Evolutionary conservation across 164 flowering plant genomes (phyloP).

Genomic region (Kalanchoe fedtschenkoi): DNA sequence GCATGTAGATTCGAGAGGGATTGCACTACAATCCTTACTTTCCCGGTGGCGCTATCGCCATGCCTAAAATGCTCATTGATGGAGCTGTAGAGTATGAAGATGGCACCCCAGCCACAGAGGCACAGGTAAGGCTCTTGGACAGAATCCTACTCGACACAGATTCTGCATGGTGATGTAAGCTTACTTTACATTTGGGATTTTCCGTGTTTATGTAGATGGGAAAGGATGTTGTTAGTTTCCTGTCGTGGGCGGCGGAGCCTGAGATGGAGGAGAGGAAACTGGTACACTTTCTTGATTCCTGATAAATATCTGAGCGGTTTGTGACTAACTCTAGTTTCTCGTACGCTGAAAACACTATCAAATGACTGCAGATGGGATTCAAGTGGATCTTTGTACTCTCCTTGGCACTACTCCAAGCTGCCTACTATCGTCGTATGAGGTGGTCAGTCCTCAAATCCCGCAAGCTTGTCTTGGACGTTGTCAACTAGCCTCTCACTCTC

Average conservation of each 20-base stretch:
- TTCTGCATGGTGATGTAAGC: background rate
- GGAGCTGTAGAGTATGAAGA: constrained; percentile 89
- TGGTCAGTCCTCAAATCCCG: constrained; percentile 69
- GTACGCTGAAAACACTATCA: background rate
- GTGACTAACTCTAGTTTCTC: too few species aligned
- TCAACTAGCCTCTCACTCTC: constrained; percentile 28
- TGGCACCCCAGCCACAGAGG: constrained; percentile 79
- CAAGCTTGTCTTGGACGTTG: constrained; percentile 57
- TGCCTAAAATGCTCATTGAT: constrained; percentile 94
- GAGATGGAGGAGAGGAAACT: constrained; percentile 93
- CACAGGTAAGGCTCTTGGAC: constrained; percentile 49
- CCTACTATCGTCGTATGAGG: constrained; percentile 54
- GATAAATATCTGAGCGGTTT: too few species aligned
- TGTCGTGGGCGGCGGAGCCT: constrained; percentile 87
- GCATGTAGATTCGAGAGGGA: constrained; percentile 64
- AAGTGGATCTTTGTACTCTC: constrained; percentile 71
- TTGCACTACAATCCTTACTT: constrained; percentile 85
- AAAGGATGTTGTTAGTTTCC: constrained; percentile 70
- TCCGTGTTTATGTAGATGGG: constrained; percentile 53
- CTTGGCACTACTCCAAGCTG: constrained; percentile 65
- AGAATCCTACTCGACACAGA: background rate
- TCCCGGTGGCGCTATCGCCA: constrained; percentile 95
- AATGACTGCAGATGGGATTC: constrained; percentile 60
- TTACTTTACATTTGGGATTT: background rate
- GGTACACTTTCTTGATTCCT: constrained; percentile 22